Evolutionary conservation across 2,329 filamentous ascomycete species (phyloP).

Genomic region (Aspergillus costaricaensis): DNA sequence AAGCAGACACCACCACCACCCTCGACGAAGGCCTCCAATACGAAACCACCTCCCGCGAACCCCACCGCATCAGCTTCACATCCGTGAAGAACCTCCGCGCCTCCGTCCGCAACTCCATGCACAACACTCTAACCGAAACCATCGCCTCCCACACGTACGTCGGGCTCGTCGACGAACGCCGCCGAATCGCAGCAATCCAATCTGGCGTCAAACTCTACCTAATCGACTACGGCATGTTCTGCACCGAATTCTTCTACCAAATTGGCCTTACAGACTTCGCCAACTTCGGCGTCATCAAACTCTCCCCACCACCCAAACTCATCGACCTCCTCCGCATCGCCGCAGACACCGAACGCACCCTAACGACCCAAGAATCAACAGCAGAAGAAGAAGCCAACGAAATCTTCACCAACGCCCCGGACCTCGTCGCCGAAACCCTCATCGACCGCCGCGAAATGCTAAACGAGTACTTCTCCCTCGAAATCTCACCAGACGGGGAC

Average conservation of each 20-base stretch:
- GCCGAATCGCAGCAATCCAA: constrained; percentile 89
- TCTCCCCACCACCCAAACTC: constrained; percentile 74
- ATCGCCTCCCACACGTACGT: constrained; percentile 90
- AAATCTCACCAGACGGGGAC: constrained; percentile 76
- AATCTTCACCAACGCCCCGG: constrained; percentile 66
- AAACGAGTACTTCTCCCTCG: constrained; percentile 85
- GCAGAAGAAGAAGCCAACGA: constrained; percentile 48
- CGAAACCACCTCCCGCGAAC: constrained; percentile 68
- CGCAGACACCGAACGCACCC: constrained; percentile 68
- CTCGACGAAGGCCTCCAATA: constrained; percentile 64
- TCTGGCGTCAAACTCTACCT: constrained; percentile 89
- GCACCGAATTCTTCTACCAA: constrained; percentile 93
- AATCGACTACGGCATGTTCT: constrained; percentile 85
- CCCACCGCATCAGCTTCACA: constrained; percentile 71
- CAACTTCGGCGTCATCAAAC: constrained; percentile 84
- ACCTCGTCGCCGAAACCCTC: constrained; percentile 67
- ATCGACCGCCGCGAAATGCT: constrained; percentile 82
- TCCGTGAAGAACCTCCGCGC: constrained; percentile 83
- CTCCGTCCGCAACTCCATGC: constrained; percentile 76
- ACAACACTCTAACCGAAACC: constrained; percentile 82
- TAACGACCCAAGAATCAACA: constrained; percentile 11
- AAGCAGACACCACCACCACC: constrained; percentile 36
- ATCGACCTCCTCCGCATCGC: constrained; percentile 71
- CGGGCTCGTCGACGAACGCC: constrained; percentile 82
- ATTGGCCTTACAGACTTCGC: constrained; percentile 91